Evolutionary conservation across 495 filamentous ascomycete species (phyloP), one percentile per base, ranked within the genome.

Genomic region (Terfezia boudieri): DNA sequence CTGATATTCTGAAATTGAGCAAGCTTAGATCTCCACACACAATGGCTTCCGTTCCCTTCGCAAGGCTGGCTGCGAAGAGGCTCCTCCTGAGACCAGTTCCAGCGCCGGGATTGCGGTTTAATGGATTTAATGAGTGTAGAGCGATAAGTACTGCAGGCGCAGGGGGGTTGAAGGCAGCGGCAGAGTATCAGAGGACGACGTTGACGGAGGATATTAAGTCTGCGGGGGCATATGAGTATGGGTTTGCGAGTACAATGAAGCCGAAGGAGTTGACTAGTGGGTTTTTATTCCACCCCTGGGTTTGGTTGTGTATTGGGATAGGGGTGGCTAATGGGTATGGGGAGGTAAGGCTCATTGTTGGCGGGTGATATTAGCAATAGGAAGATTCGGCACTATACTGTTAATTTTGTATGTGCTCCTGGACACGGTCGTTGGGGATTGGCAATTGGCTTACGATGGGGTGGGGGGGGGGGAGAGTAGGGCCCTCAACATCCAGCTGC

Each of bases 401-500:
- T 99, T 74, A 99, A 99, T 73, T 99, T 99, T 64, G 63, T 65
- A 59, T 52, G 62, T 55, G 46, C 26, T 8, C 37, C 37, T 2
- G 26, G 1, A 32, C 4, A 32, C 26, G 26, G 26, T 49, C 26
- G 2, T 51, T n/a, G 22, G 1, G 12, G 4, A 23, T n/a, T 51
- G 50, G 50, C n/a, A 51, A 23, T 14, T n/a, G 14, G 16, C 12
- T 48, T 23, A 36, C 36, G 46, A 16, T 22, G n/a, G 17, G 32
- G 14, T 38, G 50, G 36, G 17, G 20, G 37, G 5, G 12, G 41
- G 50, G 12, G n/a, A n/a, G n/a, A 22, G 11, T 49, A 65, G 63
- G 92, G 92, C 61, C 92, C 92, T 58, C 92, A 99, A 74, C 92
- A 99, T 72, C 92, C 92, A 38, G 92, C 92, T 63, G 92, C 92